phyloP scores from a whole-genome alignment of 768 basidiomycete genomes.

The Termitomyces sp. region DNA sequence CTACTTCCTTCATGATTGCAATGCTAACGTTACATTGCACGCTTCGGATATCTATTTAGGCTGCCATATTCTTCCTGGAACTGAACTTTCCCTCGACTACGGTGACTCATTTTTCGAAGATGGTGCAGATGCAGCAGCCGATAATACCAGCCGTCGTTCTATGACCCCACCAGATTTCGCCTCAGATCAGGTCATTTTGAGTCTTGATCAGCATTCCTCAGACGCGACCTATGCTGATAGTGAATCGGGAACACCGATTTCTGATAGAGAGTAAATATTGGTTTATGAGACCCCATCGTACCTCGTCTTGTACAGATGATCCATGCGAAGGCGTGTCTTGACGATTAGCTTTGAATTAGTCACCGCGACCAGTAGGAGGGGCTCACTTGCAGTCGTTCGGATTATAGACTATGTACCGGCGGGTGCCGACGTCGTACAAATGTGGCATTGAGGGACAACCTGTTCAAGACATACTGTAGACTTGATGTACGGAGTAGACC shows the following conservation, averaged over 20 bases:
- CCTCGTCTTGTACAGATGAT: not conserved
- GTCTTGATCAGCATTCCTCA: constrained; percentile 20
- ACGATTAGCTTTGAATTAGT: not conserved
- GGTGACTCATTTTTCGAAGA: constrained; percentile 45
- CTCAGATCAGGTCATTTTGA: not conserved
- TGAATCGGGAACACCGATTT: not conserved
- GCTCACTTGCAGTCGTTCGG: too few relatives aligned
- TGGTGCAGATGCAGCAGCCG: not conserved
- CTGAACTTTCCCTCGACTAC: constrained; percentile 59
- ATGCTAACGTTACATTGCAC: not conserved
- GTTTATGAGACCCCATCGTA: too few relatives aligned
- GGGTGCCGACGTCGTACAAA: too few relatives aligned
- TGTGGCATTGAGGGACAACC: too few relatives aligned
- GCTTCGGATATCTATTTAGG: constrained; percentile 31
- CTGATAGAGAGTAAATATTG: not conserved
- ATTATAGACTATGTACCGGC: too few relatives aligned
- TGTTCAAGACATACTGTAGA: too few relatives aligned
- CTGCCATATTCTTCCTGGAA: constrained; percentile 34
- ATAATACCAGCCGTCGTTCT: not conserved
- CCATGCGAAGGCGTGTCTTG: not conserved
- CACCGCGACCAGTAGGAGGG: not conserved
- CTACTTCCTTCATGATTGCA: too few relatives aligned
- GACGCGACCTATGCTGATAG: constrained; percentile 17
- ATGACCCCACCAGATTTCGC: not conserved
- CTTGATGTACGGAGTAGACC: too few relatives aligned